A percentile compares a stretch with the other conserved stretches of the same genome.
phyloP scores from a whole-genome alignment of 495 filamentous ascomycete species.

The Penicillium subrubescens region DNA sequence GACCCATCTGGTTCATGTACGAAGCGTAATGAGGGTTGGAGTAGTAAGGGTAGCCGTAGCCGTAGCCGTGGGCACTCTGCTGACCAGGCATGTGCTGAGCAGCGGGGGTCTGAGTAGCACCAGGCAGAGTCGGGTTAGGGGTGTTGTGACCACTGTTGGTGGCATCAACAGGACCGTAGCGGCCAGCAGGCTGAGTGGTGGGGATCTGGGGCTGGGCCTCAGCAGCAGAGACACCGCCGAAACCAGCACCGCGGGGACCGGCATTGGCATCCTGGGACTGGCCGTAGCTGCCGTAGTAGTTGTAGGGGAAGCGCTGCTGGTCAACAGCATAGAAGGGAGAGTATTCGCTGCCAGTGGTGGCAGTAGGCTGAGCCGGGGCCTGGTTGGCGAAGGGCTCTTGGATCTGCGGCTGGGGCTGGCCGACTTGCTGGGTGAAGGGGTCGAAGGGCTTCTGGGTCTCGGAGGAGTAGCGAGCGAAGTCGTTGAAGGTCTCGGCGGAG shows the following conservation, averaged over 20 bases:
- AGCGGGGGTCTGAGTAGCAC: constrained; percentile 63
- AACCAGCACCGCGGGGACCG: constrained; percentile 67
- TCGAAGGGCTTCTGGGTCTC: constrained; percentile 85
- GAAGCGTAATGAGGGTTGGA: constrained; percentile 74
- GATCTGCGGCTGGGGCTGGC: constrained; percentile 63
- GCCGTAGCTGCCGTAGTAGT: constrained; percentile 76
- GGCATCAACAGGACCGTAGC: constrained; percentile 72
- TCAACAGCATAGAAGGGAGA: constrained; percentile 88
- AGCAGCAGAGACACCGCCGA: constrained; percentile 69
- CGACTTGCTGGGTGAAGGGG: constrained; percentile 76
- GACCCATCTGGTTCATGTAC: constrained; percentile 72
- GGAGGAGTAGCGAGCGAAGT: constrained; percentile 68
- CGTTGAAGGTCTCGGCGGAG: constrained; percentile 53
- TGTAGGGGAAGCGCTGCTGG: constrained; percentile 75
- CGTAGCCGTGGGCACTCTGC: constrained; percentile 59
- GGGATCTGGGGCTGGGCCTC: constrained; percentile 79
- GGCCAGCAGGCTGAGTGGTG: constrained; percentile 64
- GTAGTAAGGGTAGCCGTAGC: constrained; percentile 79
- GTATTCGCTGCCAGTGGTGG: constrained; percentile 73
- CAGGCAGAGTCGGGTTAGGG: constrained; percentile 76
- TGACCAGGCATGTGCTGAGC: constrained; percentile 65
- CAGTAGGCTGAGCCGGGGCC: constrained; percentile 50
- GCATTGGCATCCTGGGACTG: constrained; percentile 77
- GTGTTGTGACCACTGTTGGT: constrained; percentile 87
- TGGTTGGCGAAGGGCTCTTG: constrained; percentile 61